These are phyloP conservation scores for Takakia lepidozioides DNA, from an alignment of 225 moss, liverwort and hornwort genomes.

Conservation along the genomic window DNA sequence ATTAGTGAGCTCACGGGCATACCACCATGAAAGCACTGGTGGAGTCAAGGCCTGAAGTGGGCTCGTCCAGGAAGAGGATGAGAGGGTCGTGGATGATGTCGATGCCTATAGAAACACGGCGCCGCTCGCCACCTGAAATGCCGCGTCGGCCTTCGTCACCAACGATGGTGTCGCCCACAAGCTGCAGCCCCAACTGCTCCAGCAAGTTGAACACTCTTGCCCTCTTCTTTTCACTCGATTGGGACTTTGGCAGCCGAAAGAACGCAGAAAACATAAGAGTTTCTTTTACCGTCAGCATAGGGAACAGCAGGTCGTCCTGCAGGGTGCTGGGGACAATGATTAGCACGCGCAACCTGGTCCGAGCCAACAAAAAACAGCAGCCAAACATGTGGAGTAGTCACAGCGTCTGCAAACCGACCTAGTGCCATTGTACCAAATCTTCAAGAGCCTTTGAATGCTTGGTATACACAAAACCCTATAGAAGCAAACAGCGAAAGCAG, in stretches of 20 bases:
- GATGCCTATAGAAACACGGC: slow-evolving; percentile 80
- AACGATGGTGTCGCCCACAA: slow-evolving; percentile 73
- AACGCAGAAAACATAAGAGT: slow-evolving; percentile 81
- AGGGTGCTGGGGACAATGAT: no score
- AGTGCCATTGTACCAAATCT: no score
- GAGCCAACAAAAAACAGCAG: no score
- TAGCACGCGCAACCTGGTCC: no score
- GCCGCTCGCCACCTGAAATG: slow-evolving; percentile 78
- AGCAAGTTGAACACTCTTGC: slow-evolving; percentile 60
- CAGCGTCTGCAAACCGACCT: no score
- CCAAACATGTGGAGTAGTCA: no score
- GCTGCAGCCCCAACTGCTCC: slow-evolving; percentile 62
- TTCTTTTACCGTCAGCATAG: slow-evolving; percentile 97
- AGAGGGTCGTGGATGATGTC: slow-evolving; percentile 86
- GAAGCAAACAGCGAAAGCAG: no score
- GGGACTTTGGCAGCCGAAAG: slow-evolving; percentile 53
- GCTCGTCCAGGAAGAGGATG: slow-evolving; percentile 84
- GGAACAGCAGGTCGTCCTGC: slow-evolving; percentile 85
- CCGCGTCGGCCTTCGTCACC: slow-evolving; percentile 82
- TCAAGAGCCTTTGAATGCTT: no score
- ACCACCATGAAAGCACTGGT: slow-evolving; percentile 74
- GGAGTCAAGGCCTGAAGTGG: slow-evolving; percentile 83
- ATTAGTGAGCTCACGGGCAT: no score
- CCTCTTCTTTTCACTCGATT: slow-evolving; percentile 37
- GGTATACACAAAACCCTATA: no score